phyloP scores from a whole-genome alignment of 129 eudicot species.

The Rutidosis leptorrhynchoides region DNA sequence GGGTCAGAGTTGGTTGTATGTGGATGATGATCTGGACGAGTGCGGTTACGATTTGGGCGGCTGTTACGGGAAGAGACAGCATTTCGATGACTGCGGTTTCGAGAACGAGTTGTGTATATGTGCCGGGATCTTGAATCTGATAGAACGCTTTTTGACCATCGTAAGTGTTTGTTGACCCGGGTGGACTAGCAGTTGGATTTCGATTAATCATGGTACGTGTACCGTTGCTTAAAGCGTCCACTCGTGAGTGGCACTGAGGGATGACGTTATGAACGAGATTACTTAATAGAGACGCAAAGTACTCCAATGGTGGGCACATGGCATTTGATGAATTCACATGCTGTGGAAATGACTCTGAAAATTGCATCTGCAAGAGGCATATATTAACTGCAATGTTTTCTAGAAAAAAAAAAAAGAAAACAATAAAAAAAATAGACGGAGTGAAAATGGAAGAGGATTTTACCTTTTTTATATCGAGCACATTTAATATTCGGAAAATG shows the following conservation, averaged over 20 bases:
- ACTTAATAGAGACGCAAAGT: slow-evolving; percentile 73
- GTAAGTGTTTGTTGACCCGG: slow-evolving; percentile 52
- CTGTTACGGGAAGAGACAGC: slow-evolving; percentile 76
- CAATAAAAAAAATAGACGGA: neutral
- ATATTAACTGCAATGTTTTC: slow-evolving; percentile 6
- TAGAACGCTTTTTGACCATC: slow-evolving; percentile 93
- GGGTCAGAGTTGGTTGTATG: slow-evolving; percentile 90
- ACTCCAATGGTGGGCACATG: slow-evolving; percentile 77
- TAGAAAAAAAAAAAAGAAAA: neutral
- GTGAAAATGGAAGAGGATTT: slow-evolving; percentile 3
- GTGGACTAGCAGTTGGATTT: slow-evolving; percentile 49
- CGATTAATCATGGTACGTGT: slow-evolving; percentile 43
- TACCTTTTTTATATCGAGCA: slow-evolving; percentile 84
- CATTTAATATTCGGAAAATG: slow-evolving; percentile 76
- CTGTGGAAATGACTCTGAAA: slow-evolving; percentile 92
- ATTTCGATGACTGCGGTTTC: slow-evolving; percentile 96
- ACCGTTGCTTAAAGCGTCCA: slow-evolving; percentile 46
- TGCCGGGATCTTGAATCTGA: slow-evolving; percentile 95
- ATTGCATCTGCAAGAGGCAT: slow-evolving; percentile 68
- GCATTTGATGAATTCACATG: slow-evolving; percentile 65
- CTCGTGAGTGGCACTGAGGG: slow-evolving; percentile 73
- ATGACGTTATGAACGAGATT: slow-evolving; percentile 77
- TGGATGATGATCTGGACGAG: slow-evolving; percentile 90
- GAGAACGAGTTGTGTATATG: slow-evolving; percentile 79
- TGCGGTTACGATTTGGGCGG: slow-evolving; percentile 74